Conservation (phyloP, 225 moss, liverwort and hornwort genomes). For the Marchantia polymorpha region DNA sequence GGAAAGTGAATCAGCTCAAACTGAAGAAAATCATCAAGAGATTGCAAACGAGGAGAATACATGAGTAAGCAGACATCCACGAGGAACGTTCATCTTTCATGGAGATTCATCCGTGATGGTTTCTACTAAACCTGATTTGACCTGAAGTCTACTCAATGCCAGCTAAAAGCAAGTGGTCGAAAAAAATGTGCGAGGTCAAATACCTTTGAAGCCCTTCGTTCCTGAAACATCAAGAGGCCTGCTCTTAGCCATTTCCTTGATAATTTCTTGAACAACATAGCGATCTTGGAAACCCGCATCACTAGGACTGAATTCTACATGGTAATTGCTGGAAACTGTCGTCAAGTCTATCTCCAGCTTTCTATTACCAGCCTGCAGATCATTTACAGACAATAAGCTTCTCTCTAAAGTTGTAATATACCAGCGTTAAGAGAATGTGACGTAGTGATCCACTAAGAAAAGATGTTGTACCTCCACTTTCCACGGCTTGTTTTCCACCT, state of each 20-base stretch:
- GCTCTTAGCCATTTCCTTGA: slow-evolving; percentile 87
- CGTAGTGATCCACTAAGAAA: background rate
- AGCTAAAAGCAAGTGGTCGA: background rate
- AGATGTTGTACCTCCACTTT: slow-evolving; percentile 72
- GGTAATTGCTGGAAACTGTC: slow-evolving; percentile 84
- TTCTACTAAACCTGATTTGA: too few relatives aligned
- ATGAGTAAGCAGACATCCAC: too few relatives aligned
- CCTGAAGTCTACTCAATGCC: background rate
- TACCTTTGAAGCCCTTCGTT: slow-evolving; percentile 82
- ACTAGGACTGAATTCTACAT: slow-evolving; percentile 90
- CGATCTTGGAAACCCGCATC: slow-evolving; percentile 95
- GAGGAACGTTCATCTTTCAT: too few relatives aligned
- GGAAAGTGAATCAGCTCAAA: background rate
- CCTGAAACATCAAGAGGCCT: slow-evolving; percentile 81
- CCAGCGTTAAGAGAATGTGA: background rate
- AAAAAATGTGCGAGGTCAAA: background rate
- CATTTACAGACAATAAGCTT: background rate
- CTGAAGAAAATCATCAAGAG: background rate
- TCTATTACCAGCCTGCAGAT: slow-evolving; percentile 63
- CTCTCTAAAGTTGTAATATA: background rate
- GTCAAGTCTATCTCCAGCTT: slow-evolving; percentile 85
- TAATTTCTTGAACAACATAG: slow-evolving; percentile 85
- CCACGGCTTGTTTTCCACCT: slow-evolving; percentile 99
- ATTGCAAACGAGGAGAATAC: too few relatives aligned
- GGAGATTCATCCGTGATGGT: too few relatives aligned